A percentile compares a stretch with the other conserved stretches of the same genome.
Evolutionary conservation across 257 asterid genomes (phyloP).

Genomic region (Solanum microdontum): DNA sequence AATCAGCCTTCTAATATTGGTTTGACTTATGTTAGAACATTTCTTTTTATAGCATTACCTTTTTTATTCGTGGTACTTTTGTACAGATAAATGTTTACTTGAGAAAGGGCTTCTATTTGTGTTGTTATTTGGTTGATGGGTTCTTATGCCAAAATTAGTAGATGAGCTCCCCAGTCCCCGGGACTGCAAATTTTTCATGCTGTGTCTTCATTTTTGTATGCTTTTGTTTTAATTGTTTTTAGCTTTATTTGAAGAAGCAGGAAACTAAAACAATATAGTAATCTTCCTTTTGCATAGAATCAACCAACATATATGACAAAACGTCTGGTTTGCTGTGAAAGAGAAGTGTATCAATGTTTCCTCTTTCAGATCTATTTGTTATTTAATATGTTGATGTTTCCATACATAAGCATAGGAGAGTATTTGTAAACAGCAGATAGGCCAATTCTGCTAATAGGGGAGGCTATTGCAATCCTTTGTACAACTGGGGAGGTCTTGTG

Average conservation of each 20-base stretch:
- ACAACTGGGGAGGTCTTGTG: not conserved
- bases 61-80: not conserved
- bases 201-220: not conserved
- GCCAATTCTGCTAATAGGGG: not conserved
- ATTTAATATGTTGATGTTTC: not conserved
- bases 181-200: not conserved
- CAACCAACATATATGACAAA: not conserved
- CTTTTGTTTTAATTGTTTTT: not conserved
- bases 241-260: not conserved
- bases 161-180: not conserved
- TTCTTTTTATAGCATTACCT: not conserved
- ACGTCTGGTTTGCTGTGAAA: not conserved
- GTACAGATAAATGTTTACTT: not conserved
- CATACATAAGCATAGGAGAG: not conserved
- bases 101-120: not conserved
- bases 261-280: not conserved
- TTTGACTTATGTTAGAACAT: not conserved
- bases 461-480: not conserved
- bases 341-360: not conserved
- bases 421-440: not conserved
- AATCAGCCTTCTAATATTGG: not conserved
- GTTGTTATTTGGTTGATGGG: not conserved
- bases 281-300: not conserved
- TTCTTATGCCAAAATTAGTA: not conserved
- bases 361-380: not conserved